Evolutionary conservation across 176 grass and related monocot species (phyloP), one percentile per base, ranked within the genome.

Genomic region (Lolium multiflorum): DNA sequence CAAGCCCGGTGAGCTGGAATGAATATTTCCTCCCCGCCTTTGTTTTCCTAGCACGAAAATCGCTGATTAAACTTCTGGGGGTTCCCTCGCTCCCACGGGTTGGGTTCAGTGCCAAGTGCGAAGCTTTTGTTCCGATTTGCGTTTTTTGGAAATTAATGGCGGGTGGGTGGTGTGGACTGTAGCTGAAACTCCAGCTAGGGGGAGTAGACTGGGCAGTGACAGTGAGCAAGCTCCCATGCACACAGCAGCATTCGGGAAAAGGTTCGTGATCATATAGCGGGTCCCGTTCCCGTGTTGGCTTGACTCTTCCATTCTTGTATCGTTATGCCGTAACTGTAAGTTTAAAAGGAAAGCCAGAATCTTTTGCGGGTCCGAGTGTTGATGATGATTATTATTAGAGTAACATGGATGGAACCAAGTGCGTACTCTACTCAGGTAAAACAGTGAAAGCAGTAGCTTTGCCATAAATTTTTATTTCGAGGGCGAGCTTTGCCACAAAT

Each of bases 91-190:
- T 35, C 31, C 31, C 31, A 35, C 31, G 11, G 44, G 46, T 75
- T 31, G 72, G 72, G 72, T 75, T 75, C 72, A 75, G 72, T 26
- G 60, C 3, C 6, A 67, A 56, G 28, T 39, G 56, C 56, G 67
- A 60, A 61, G 50, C 21, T 77, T 81, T 65, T 63, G 57, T 50
- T 78, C 9, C 14, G 82, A 85, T 74, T 76, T 51, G 78, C 21
- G 51, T 16, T 64, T 72, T 41, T 44, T 50, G 55, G 64, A 72
- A 78, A 87, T 83, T 48, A 79, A 90, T 87, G 84, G 79, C 21
- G 16, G 79, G 55, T 83, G 28, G 72, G 79, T 90, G 74, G 79
- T 21, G 51, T 78, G 79, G 54, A 41, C 72, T 72, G 83, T 78
- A 71, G 83, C 4, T 3, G 70, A 28, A 24, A 26, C 72, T 28